These are phyloP conservation scores for Gilbertella persicaria DNA, from an alignment of 371 early-diverging fungal genomes.

Conservation along the genomic window DNA sequence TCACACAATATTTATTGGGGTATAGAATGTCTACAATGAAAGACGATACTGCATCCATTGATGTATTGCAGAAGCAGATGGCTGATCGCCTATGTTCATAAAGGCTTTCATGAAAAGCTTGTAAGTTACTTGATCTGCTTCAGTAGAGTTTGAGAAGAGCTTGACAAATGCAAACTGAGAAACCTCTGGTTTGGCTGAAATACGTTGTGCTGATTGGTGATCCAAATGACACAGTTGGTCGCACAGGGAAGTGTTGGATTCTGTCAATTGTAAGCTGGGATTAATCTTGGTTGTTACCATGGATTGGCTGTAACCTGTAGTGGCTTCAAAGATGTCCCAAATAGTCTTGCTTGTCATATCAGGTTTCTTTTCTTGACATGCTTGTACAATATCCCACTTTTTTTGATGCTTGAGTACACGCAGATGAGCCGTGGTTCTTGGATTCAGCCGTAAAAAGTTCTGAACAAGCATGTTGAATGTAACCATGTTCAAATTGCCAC, in stretches of 20 bases:
- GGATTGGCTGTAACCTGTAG: constrained; percentile 21
- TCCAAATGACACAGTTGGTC: background rate
- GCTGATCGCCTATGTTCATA: constrained; percentile 22
- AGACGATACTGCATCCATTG: constrained; percentile 16
- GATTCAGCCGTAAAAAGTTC: constrained; percentile 36
- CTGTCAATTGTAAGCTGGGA: background rate
- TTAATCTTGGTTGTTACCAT: background rate
- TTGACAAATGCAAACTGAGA: constrained; percentile 13
- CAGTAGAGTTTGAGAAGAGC: constrained; percentile 12
- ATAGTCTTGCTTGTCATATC: constrained; percentile 22
- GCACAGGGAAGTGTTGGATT: background rate
- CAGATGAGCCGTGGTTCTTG: constrained; percentile 7
- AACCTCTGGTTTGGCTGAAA: background rate
- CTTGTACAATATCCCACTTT: constrained; percentile 16
- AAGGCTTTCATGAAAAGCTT: constrained; percentile 46
- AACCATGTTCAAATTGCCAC: constrained; percentile 22
- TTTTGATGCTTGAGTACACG: constrained; percentile 14
- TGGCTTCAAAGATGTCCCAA: constrained; percentile 41
- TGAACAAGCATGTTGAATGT: constrained; percentile 44
- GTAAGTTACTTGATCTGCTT: constrained; percentile 33
- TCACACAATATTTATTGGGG: background rate
- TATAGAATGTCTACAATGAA: background rate
- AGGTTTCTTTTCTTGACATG: constrained; percentile 2
- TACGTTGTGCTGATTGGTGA: background rate
- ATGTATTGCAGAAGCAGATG: constrained; percentile 26